Base-by-base conservation (phyloP, 345 rosid genomes). In the Abelmoschus esculentus region DNA sequence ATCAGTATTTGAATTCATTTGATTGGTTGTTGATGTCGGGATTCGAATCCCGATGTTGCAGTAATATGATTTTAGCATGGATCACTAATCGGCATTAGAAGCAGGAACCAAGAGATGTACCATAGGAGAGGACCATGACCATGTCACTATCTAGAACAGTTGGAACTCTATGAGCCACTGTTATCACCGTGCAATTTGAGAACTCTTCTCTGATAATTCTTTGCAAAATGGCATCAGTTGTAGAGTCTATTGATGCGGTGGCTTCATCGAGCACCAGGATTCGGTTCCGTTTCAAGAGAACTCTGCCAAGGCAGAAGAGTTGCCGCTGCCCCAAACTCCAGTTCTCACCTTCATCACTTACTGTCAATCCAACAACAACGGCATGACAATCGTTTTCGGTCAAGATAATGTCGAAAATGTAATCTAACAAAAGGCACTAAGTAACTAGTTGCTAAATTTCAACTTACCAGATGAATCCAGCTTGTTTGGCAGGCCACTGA, bases 281-380 rank as follows among this genome's bases (percentile, higher is more conserved):
- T 71, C 72, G 77, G 78, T 89, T 89, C 74, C 92, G 83, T 52
- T 81, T 85, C 1, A 84, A 63, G 3, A 89, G 66, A 1, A 88
- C 96, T 79, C 92, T 83, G 61, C 97, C 92, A 19, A 86, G 87
- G 77, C 92, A 87, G 71, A 91, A 86, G 59, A 91, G 76, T 55
- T 91, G 97, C 36, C 91, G 76, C 66, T 87, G 91, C 59, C 97
- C 96, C 18, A 70, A 84, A 49, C 97, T 89, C 97, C 92, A 91
- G 54, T 91, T 91, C 62, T 87, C 92, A 12, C 91, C 97, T 67
- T 89, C 92, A 58, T 86, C 89, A 68, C 89, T 83, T 52, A 89
- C 97, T 89, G 80, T 54, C 34, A 64, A 14, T 36, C 40, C 8
- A 36, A 36, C 1, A 34, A 36, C 32, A 3, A 34, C 36, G 5